Percentiles rank a stretch among this genome's conserved stretches.
Conservation (phyloP, 75 land plant species). For the Isoetes taiwanensis region DNA sequence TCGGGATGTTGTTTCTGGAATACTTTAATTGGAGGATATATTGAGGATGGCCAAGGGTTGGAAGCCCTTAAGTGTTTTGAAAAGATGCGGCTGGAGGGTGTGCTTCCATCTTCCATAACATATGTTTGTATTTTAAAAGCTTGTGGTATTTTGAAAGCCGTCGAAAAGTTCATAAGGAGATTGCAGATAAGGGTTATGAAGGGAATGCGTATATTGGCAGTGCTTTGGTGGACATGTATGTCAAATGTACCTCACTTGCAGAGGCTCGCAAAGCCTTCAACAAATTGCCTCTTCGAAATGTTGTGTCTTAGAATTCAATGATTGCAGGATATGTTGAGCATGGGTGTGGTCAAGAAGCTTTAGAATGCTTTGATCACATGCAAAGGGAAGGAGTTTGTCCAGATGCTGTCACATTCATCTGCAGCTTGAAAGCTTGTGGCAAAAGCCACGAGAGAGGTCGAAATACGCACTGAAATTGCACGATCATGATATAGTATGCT, state of each 20-base stretch:
- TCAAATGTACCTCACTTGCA: constrained; percentile 18
- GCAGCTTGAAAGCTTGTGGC: constrained; percentile 19
- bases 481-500: too few relatives aligned
- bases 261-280: constrained; percentile 30
- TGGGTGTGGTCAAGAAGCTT: constrained; percentile 8
- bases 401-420: constrained; percentile 12
- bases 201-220: constrained; percentile 16
- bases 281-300: constrained; percentile 17
- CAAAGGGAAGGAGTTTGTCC: constrained; percentile 8
- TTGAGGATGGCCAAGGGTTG: not conserved
- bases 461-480: too few relatives aligned
- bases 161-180: constrained; percentile 17
- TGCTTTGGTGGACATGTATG: constrained; percentile 27
- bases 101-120: not conserved
- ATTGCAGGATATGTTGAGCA: constrained; percentile 18
- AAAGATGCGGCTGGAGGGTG: not conserved
- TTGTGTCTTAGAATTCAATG: constrained; percentile 21
- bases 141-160: constrained; percentile 14
- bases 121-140: not conserved
- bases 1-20: too few relatives aligned
- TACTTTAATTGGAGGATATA: constrained; percentile 24
- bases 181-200: constrained; percentile 22
- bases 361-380: constrained; percentile 3
- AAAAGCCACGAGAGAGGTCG: too few relatives aligned
- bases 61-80: not conserved